A percentile compares a stretch with the other conserved stretches of the same genome.
Conservation (phyloP, 139 green algal species). For the Chlorella sp. region DNA sequence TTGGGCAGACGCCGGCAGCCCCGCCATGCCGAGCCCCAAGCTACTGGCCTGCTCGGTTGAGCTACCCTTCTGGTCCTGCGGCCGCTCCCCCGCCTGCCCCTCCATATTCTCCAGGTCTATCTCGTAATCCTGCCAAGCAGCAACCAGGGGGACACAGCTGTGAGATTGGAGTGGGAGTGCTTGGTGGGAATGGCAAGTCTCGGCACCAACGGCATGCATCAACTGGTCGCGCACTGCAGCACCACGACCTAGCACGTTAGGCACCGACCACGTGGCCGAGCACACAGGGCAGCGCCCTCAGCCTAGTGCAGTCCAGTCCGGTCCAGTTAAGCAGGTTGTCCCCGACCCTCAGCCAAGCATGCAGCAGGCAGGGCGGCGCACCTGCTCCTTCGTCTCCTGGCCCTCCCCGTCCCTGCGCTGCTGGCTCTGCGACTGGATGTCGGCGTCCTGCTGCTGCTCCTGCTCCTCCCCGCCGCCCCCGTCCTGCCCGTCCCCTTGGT, state of each 20-base stretch:
- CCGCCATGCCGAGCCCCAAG: no score
- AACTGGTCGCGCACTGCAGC: no score
- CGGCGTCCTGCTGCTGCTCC: neutral
- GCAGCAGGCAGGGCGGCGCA: neutral
- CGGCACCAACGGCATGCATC: no score
- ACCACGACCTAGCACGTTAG: no score
- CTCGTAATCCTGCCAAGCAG: constrained; percentile 7
- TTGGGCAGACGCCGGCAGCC: no score
- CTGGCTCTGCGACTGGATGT: constrained; percentile 24
- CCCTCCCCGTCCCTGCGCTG: constrained; percentile 43
- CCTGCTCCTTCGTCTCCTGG: constrained; percentile 36
- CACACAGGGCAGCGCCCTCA: no score
- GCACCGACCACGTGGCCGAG: no score
- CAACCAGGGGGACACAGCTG: neutral
- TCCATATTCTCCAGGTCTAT: constrained; percentile 8
- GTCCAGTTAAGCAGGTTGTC: no score
- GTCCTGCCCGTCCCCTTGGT: neutral
- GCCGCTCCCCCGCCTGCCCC: constrained; percentile 21
- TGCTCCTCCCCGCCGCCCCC: constrained; percentile 28
- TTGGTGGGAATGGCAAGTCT: no score
- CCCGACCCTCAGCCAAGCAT: no score
- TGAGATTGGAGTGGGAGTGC: no score
- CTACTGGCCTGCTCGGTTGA: neutral
- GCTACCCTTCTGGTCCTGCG: constrained; percentile 46
- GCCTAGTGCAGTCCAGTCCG: neutral